Evolutionary conservation across 139 green algal species (phyloP).

Genomic region (Mychonastes homosphaera): DNA sequence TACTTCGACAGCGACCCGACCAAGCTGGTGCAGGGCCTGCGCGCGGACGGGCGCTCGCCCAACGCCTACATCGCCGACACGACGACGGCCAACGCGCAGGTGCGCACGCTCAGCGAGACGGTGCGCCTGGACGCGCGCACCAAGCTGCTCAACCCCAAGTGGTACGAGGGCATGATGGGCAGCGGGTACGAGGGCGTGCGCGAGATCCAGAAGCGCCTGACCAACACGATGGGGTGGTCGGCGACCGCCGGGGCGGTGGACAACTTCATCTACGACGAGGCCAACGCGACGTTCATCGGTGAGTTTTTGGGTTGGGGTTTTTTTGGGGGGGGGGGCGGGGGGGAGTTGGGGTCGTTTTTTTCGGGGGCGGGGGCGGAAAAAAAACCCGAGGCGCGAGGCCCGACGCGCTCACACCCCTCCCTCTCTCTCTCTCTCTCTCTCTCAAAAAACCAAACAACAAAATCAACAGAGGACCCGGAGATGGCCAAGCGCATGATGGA

Average conservation of each 20-base stretch:
- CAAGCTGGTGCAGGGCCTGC: constrained; percentile 91
- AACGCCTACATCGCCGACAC: constrained; percentile 95
- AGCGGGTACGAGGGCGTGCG: constrained; percentile 95
- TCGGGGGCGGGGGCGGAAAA: too few species aligned
- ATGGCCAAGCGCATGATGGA: constrained; percentile 94
- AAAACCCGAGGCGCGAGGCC: too few species aligned
- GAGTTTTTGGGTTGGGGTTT: too few species aligned
- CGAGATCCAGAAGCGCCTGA: constrained; percentile 99
- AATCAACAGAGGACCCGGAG: constrained; percentile 85
- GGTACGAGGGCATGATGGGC: constrained; percentile 97
- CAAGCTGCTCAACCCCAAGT: constrained; percentile 99
- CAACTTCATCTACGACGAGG: constrained; percentile 99
- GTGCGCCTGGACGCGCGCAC: constrained; percentile 95
- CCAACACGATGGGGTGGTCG: constrained; percentile 98
- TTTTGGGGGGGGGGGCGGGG: too few species aligned
- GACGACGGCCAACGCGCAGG: constrained; percentile 97
- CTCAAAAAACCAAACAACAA: too few species aligned
- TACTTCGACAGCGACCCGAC: constrained; percentile 99
- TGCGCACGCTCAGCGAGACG: constrained; percentile 87
- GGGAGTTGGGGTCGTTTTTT: too few species aligned
- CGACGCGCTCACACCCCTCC: too few species aligned
- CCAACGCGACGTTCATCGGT: constrained; percentile 95
- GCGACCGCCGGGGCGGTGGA: constrained; percentile 84
- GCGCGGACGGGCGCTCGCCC: constrained; percentile 76
- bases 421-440: too few species aligned